Evolutionary conservation across 2,329 filamentous ascomycete genomes (phyloP).

Genomic region (Teratosphaeriaceae sp.): DNA sequence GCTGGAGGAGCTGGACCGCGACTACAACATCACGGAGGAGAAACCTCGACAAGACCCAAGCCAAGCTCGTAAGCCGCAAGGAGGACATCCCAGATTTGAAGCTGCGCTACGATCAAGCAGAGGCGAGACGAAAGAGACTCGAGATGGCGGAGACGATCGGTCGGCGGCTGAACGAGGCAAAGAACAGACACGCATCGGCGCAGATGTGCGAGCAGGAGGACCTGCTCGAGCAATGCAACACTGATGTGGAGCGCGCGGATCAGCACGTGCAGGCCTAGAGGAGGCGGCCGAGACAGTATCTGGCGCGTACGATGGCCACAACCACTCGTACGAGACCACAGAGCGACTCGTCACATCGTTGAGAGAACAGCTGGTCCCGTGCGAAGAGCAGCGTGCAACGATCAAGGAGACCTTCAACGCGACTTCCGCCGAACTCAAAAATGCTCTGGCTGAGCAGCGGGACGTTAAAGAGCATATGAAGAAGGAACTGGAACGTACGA

Average conservation of each 20-base stretch:
- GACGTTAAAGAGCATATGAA: conserved; percentile 56
- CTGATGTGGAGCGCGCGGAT: conserved; percentile 29
- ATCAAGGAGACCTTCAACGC: conserved; percentile 47
- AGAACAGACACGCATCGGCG: conserved; percentile 73
- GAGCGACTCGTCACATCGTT: conserved; percentile 28
- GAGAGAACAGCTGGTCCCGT: conserved; percentile 32
- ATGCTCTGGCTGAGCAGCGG: conserved; percentile 51
- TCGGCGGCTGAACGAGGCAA: conserved; percentile 51
- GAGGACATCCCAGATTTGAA: conserved; percentile 60
- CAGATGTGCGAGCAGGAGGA: conserved; percentile 73
- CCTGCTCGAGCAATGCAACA: conserved; percentile 22
- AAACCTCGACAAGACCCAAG: conserved; percentile 65
- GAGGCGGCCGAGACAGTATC: conserved; percentile 38
- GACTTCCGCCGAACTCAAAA: conserved; percentile 19
- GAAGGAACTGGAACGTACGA: conserved; percentile 40
- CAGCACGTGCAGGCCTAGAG: conserved; percentile 41
- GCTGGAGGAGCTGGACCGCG: conserved; percentile 82
- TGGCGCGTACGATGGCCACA: conserved; percentile 38
- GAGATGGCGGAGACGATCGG: conserved; percentile 61
- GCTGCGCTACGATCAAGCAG: conserved; percentile 53
- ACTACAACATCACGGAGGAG: conserved; percentile 79
- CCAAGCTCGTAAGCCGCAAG: conserved; percentile 54
- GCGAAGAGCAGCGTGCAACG: conserved; percentile 42
- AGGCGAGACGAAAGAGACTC: conserved; percentile 57
- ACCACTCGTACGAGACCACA: conserved; percentile 33